Evolutionary conservation across 257 asterid species (phyloP), one percentile per base, ranked within the genome.

Genomic region (Anisodus tanguticus): DNA sequence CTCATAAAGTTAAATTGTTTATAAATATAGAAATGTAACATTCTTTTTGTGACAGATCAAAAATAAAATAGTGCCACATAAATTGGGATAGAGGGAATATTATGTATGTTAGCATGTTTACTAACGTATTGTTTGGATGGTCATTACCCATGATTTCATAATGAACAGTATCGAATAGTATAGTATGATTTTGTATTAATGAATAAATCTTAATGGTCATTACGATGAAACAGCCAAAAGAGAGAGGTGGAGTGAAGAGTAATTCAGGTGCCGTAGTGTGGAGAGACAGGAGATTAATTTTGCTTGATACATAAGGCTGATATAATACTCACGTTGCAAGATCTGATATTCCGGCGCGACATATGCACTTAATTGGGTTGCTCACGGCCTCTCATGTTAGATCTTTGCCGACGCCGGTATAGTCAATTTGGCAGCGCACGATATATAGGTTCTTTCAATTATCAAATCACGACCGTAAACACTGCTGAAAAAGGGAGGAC

Each of bases 331-430:
- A 69, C 54, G 82, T 79, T 81, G 35, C 31, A 64, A 45, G 85
- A 84, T 67, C 87, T 8, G 67, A 57, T 57, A 19, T 84, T 60
- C 81, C 84, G 85, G 85, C 89, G 60, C 45, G 19, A 26, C 43
- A 70, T 15, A 2, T 9, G 84, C 67, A 51, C 51, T 51, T 59
- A 35, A 5, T 66, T 11, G 82, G 54, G 78, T 22, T 31, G 66
- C 71, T 59, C 54, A 54, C 83, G 47, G 72, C 57, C 58, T 69
- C 83, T 41, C 43, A 79, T 74, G 85, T 81, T 81, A 31, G 85
- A 87, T 87, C 89, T 66, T n/a, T 31, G 83, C 71, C 41, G 69
- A 58, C 83, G 53, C 8, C 5, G 8, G 8, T 80, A 9, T 22
- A 80, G 80, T 55, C 57, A 58, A 68, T 26, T 15, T 69, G 54